Percentiles rank a stretch among this genome's conserved stretches.
Conservation (phyloP, 352 stramenopile genomes). For the Pythium dissotocum region DNA sequence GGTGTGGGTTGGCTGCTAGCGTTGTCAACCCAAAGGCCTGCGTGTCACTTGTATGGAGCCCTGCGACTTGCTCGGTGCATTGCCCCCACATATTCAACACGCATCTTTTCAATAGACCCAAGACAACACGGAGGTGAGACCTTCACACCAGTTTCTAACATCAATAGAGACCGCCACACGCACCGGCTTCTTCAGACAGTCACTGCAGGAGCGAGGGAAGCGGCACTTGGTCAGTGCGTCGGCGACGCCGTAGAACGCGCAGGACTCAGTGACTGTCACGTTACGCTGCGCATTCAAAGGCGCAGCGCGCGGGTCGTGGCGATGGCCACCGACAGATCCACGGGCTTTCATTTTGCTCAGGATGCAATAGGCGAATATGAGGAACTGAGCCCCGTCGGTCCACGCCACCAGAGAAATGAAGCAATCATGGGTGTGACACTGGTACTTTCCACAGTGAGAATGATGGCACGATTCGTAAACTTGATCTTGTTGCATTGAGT, state of each 20-base stretch:
- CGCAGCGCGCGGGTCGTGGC: not conserved
- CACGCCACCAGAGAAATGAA: too few relatives aligned
- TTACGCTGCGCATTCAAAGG: not conserved
- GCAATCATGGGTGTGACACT: not conserved
- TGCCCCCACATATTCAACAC: not conserved
- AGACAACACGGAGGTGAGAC: not conserved
- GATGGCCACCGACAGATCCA: too few relatives aligned
- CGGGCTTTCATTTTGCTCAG: not conserved
- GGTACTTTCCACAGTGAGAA: too few relatives aligned
- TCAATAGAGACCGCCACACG: too few relatives aligned
- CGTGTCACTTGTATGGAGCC: not conserved
- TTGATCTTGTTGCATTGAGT: too few relatives aligned
- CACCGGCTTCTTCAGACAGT: slow-evolving; percentile 16
- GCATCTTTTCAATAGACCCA: not conserved
- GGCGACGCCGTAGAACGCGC: slow-evolving; percentile 7
- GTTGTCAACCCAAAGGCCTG: not conserved
- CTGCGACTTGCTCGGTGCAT: not conserved
- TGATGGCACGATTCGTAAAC: too few relatives aligned
- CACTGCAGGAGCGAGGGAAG: slow-evolving; percentile 6
- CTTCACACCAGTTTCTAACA: too few relatives aligned
- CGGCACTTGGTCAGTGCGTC: slow-evolving; percentile 6
- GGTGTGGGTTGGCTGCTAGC: not conserved
- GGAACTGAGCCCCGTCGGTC: too few relatives aligned
- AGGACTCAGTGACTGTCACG: not conserved
- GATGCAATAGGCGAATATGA: too few relatives aligned